Base-by-base conservation (phyloP, 495 filamentous ascomycete genomes). In the Xylaria nigripes region DNA sequence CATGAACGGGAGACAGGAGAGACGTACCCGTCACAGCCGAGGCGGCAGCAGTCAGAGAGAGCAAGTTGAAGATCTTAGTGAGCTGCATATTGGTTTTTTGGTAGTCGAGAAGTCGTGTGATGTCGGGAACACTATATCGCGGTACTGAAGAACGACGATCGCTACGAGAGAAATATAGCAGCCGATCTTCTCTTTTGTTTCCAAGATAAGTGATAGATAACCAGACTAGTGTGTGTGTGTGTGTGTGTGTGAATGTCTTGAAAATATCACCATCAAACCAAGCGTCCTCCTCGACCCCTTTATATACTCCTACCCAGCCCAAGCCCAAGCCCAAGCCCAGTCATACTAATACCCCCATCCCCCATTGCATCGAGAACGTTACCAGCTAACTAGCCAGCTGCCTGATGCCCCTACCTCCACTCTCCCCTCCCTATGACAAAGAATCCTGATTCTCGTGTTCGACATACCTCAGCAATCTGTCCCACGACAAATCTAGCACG, bases 31-130 rank as follows among this genome's bases (percentile, higher is more conserved):
- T 65, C 16, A 68, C 67, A 23, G 75, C 73, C 21, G 62, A 62
- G 43, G 67, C 54, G 22, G 66, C 59, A 44, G 67, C 56, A 48
- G 66, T 53, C 49, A 75, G 54, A 34, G 72, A 56, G 56, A 69
- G 58, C 55, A 74, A 46, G 54, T 65, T 45, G 58, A 72, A 41
- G 61, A 69, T 60, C 51, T 70, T 74, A 68, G 70, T 67, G 69
- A 80, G 69, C 59, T 76, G 75, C 78, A 82, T 64, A 56, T 79
- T 34, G 51, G n/a, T 30, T 40, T 41, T 12, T 34, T 13, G 36
- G 36, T 16, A 40, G 12, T 40, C 16, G 36, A 40, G 15, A n/a
- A 18, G 36, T 18, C 15, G 32, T 36, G 32, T 36, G 32, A 15
- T 36, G 10, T 13, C 2, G 2, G 10, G 13, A 13, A 12, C n/a